Evolutionary conservation across 257 asterid genomes (phyloP), one percentile per base, ranked within the genome.

Genomic region (Petrea volubilis): DNA sequence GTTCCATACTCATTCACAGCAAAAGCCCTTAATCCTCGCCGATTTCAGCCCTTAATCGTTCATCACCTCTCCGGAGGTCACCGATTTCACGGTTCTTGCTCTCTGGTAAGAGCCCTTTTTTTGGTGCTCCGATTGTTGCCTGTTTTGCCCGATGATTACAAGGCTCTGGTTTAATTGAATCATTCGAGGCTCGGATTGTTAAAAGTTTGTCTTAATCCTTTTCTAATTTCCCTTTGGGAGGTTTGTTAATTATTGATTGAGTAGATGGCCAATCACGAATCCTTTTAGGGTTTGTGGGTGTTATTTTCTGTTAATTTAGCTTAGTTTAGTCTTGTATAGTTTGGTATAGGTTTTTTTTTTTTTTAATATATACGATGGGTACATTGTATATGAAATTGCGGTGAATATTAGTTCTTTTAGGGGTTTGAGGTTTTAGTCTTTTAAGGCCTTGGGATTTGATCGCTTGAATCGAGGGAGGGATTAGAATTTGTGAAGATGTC

Each of bases 401-500:
- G 76, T 68, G 76, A 82, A 52, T 47, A 65, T 46, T 28, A 58
- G 50, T 41, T 38, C n/a, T 51, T 57, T 71, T 73, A 67, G 81
- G 80, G 77, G 60, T 43, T 81, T 64, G 78, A 21, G n/a, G n/a
- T 67, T 72, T 57, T 49, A 12, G 74, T 71, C 68, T 72, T 72
- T 62, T 46, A 64, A 76, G 81, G 76, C 33, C 70, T 76, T 62
- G 65, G 53, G 65, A 58, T 73, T 82, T 82, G 43, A 8, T 7
- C 43, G 9, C 9, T 7, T 38, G 77, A 63, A 57, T 47, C 74
- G 53, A 58, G 73, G 64, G 67, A 44, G 11, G 31, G 60, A 61
- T 27, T n/a, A n/a, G n/a, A n/a, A n/a, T n/a, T n/a, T 63, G 7
- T 64, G 66, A 82, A 65, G 15, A 92, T 90, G 96, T 88, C 98